Conservation (phyloP, 306 rosid species). For the Cicer cuneatum region DNA sequence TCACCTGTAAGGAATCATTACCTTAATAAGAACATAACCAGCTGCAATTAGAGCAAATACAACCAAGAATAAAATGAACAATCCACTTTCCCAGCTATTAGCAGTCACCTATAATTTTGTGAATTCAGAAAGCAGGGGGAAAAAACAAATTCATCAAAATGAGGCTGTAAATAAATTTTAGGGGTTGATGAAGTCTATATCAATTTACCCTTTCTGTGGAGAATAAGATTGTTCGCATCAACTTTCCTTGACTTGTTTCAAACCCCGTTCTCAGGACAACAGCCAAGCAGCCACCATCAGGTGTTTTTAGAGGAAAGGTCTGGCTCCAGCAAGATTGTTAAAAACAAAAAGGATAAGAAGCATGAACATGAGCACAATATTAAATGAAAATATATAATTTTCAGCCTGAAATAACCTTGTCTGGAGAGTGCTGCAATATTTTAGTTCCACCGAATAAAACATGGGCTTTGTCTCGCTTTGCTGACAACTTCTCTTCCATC, state of each 20-base stretch:
- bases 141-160: conserved; percentile 18
- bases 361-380: conserved; percentile 36
- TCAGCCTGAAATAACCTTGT: conserved; percentile 68
- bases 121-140: conserved; percentile 32
- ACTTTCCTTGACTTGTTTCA: conserved; percentile 98
- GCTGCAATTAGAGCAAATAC: conserved; percentile 97
- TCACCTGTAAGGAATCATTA: conserved; percentile 46
- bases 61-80: conserved; percentile 90
- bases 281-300: conserved; percentile 98
- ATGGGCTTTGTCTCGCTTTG: conserved; percentile 85
- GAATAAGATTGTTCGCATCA: conserved; percentile 97
- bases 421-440: conserved; percentile 94
- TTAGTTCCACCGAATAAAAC: conserved; percentile 97
- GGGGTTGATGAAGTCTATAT: conserved; percentile 37
- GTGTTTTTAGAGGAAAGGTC: conserved; percentile 86
- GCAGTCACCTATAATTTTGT: conserved; percentile 79
- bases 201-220: conserved; percentile 93
- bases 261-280: conserved; percentile 97
- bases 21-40: conserved; percentile 94
- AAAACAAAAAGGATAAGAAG: conserved; percentile 35
- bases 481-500: conserved; percentile 76
- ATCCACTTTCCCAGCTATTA: conserved; percentile 99
- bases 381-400: conserved; percentile 5
- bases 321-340: conserved; percentile 54
- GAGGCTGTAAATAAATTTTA: neutral